These are phyloP conservation scores for Penicillium tannophilum DNA, from an alignment of 495 filamentous ascomycete species.

Conservation along the genomic window DNA sequence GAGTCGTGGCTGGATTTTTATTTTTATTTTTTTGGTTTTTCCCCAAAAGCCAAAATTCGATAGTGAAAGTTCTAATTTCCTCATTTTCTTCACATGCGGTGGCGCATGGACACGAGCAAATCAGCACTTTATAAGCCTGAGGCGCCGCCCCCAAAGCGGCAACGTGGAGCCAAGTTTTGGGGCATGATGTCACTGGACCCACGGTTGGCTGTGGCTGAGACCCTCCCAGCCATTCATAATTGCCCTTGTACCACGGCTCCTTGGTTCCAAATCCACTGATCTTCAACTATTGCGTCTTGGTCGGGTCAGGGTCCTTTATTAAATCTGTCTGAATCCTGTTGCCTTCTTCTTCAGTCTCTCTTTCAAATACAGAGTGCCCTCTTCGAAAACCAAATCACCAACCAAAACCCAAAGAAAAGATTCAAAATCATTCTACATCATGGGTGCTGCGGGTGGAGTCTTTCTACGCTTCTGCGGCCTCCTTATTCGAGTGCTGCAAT, in stretches of 20 bases:
- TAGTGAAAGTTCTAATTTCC: slow-evolving; percentile 22
- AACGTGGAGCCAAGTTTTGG: background rate
- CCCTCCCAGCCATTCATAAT: slow-evolving; percentile 18
- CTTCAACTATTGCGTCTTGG: slow-evolving; percentile 25
- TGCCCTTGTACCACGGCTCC: slow-evolving; percentile 14
- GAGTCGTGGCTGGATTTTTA: slow-evolving; percentile 11
- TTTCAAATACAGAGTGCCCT: background rate
- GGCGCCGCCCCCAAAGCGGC: slow-evolving; percentile 4
- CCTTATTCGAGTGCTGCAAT: slow-evolving; percentile 68
- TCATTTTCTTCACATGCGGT: slow-evolving; percentile 18
- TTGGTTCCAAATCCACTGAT: slow-evolving; percentile 27
- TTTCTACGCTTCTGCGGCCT: slow-evolving; percentile 64
- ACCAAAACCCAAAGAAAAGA: background rate
- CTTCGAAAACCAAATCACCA: background rate
- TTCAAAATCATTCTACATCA: slow-evolving; percentile 15
- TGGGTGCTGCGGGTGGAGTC: slow-evolving; percentile 53
- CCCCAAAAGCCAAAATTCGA: slow-evolving; percentile 52
- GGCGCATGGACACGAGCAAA: slow-evolving; percentile 1
- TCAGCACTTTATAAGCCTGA: background rate
- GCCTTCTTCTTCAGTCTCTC: slow-evolving; percentile 17
- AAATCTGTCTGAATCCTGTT: slow-evolving; percentile 29
- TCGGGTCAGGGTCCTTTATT: slow-evolving; percentile 17
- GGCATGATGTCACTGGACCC: background rate
- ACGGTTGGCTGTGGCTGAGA: slow-evolving; percentile 5
- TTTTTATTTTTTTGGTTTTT: background rate